These are phyloP conservation scores for Leptodermis oblonga DNA, from an alignment of 257 asterid genomes.

Conservation along the genomic window DNA sequence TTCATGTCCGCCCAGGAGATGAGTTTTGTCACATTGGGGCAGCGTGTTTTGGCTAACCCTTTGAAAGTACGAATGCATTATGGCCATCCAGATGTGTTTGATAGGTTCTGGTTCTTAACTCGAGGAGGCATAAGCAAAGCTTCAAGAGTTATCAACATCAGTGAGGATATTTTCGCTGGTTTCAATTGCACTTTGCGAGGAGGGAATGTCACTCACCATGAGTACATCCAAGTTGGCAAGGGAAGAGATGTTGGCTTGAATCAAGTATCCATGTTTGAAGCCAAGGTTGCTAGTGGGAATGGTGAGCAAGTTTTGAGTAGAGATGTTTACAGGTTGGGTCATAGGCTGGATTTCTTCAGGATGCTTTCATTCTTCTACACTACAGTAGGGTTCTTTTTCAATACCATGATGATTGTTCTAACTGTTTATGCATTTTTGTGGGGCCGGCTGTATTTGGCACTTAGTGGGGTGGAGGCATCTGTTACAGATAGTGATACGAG, in stretches of 20 bases:
- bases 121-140: conserved; percentile 99
- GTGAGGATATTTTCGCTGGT: conserved; percentile 99
- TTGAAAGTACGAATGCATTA: conserved; percentile 97
- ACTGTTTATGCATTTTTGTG: conserved; percentile 94
- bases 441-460: conserved; percentile 97
- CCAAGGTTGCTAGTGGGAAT: conserved; percentile 97
- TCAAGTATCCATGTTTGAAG: conserved; percentile 96
- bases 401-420: conserved; percentile 89
- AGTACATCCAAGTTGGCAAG: conserved; percentile 97
- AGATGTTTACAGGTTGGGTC: conserved; percentile 96
- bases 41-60: conserved; percentile 97
- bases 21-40: conserved; percentile 97
- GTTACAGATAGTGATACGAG: conserved; percentile 37
- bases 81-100: conserved; percentile 98
- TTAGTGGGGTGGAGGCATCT: conserved; percentile 86
- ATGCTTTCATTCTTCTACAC: conserved; percentile 98
- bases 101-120: conserved; percentile 97
- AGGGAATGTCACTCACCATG: conserved; percentile 95
- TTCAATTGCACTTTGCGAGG: conserved; percentile 98
- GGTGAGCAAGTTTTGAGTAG: conserved; percentile 97
- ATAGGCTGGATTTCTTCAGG: conserved; percentile 92
- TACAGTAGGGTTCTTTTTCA: conserved; percentile 92
- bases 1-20: conserved; percentile 99
- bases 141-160: conserved; percentile 90
- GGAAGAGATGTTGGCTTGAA: conserved; percentile 98